phyloP scores from a whole-genome alignment of 768 basidiomycete genomes.

The Pleurotus ostreatus region DNA sequence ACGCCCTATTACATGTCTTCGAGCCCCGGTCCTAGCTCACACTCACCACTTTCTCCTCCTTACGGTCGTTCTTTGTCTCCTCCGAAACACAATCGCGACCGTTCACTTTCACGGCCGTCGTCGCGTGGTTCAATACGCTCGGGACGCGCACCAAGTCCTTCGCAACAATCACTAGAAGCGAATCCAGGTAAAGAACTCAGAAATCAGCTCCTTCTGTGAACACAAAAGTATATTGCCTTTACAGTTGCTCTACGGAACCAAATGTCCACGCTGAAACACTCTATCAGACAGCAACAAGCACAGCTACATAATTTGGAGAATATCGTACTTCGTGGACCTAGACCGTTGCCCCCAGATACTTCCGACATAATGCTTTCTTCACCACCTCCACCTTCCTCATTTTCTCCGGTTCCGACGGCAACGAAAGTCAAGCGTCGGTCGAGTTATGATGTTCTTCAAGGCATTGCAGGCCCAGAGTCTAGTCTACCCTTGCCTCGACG shows the following conservation, averaged over 20 bases:
- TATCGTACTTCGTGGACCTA: slow-evolving; percentile 61
- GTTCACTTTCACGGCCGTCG: slow-evolving; percentile 37
- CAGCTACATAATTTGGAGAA: slow-evolving; percentile 70
- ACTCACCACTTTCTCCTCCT: slow-evolving; percentile 12
- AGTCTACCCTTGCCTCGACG: slow-evolving; percentile 66
- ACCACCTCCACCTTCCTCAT: slow-evolving; percentile 31
- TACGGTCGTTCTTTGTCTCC: slow-evolving; percentile 24
- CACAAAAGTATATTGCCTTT: slow-evolving; percentile 17
- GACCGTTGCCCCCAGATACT: slow-evolving; percentile 43
- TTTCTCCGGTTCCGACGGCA: slow-evolving; percentile 22
- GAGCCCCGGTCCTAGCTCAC: slow-evolving; percentile 18
- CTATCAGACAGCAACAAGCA: slow-evolving; percentile 81
- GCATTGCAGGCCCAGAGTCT: slow-evolving; percentile 74
- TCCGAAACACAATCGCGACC: slow-evolving; percentile 27
- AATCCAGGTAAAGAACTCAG: slow-evolving; percentile 51
- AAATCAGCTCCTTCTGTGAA: slow-evolving; percentile 10
- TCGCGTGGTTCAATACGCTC: slow-evolving; percentile 42
- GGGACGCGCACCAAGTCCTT: slow-evolving; percentile 52
- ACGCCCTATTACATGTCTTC: slow-evolving; percentile 25
- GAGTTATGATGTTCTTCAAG: slow-evolving; percentile 68
- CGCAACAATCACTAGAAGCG: slow-evolving; percentile 41
- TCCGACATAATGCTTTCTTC: slow-evolving; percentile 15
- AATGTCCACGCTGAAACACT: slow-evolving; percentile 78
- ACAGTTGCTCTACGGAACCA: slow-evolving; percentile 75
- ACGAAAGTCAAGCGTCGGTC: slow-evolving; percentile 45